Evolutionary conservation across 2,329 filamentous ascomycete genomes (phyloP).

Genomic region (Byssothecium circinans): DNA sequence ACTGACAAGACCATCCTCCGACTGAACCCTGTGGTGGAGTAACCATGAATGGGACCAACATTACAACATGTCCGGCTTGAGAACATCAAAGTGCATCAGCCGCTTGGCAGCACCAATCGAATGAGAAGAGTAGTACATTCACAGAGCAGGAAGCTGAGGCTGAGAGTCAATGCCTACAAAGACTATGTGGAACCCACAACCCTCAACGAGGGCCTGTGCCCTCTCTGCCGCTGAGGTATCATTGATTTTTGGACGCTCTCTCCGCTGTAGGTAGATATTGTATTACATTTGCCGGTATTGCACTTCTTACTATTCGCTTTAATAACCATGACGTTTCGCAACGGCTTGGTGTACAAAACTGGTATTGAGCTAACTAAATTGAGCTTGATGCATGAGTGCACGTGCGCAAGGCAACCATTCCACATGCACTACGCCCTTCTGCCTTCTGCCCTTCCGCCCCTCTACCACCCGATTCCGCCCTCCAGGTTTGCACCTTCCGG

Average conservation of each 20-base stretch:
- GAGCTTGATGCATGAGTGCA: too few species aligned
- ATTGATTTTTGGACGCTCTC: background rate
- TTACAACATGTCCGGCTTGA: slow-evolving; percentile 24
- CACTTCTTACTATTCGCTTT: too few species aligned
- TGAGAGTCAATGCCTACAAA: slow-evolving; percentile 45
- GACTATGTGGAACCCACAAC: slow-evolving; percentile 44
- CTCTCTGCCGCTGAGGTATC: slow-evolving; percentile 19
- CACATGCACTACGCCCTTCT: background rate
- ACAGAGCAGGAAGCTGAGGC: slow-evolving; percentile 44
- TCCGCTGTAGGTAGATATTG: background rate
- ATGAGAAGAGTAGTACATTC: slow-evolving; percentile 48
- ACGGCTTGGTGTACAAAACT: too few species aligned
- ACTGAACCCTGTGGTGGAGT: too few species aligned
- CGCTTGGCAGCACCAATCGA: slow-evolving; percentile 45
- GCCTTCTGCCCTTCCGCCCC: background rate
- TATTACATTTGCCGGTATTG: too few species aligned
- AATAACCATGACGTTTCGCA: too few species aligned
- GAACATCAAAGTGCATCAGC: slow-evolving; percentile 42
- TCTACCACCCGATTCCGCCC: background rate
- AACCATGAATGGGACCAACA: slow-evolving; percentile 17
- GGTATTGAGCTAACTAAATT: too few species aligned
- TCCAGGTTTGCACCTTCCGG: background rate
- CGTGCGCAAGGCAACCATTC: too few species aligned
- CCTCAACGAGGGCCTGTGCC: slow-evolving; percentile 35
- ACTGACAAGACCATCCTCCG: too few species aligned